These are phyloP conservation scores for Pseudopyricularia cyperi DNA, from an alignment of 2,329 filamentous ascomycete species.

Conservation along the genomic window DNA sequence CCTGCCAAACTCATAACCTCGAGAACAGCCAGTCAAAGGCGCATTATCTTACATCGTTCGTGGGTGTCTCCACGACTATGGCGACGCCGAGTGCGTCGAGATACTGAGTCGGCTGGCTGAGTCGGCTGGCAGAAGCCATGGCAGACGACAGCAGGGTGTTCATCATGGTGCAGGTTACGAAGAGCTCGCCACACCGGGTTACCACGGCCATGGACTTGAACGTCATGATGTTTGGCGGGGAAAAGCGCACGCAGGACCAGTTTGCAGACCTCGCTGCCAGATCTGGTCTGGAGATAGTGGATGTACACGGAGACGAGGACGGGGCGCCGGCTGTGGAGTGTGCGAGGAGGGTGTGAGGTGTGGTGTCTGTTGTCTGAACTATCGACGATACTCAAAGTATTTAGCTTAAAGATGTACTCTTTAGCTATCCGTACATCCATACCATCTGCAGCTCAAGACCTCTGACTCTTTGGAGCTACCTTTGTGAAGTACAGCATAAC, in stretches of 20 bases:
- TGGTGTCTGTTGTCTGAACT: no score
- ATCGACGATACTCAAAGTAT: no score
- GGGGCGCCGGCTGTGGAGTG: conserved; percentile 10
- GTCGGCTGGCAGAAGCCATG: conserved; percentile 18
- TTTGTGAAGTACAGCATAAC: no score
- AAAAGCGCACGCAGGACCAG: conserved; percentile 11
- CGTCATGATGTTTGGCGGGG: conserved; percentile 11
- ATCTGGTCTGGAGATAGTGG: conserved; percentile 8
- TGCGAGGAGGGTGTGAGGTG: conserved; percentile 4
- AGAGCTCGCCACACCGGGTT: conserved; percentile 6
- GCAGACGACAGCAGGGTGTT: conserved; percentile 13
- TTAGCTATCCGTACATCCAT: no score
- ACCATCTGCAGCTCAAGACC: no score
- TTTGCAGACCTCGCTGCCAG: conserved; percentile 6
- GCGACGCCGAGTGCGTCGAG: conserved; percentile 15
- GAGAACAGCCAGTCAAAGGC: conserved; percentile 17
- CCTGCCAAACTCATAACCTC: no score
- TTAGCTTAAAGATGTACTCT: no score
- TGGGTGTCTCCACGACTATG: conserved; percentile 23
- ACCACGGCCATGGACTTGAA: conserved; percentile 9
- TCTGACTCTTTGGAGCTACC: no score
- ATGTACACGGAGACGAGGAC: conserved; percentile 7
- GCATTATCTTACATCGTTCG: conserved; percentile 22
- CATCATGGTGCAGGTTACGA: conserved; percentile 12
- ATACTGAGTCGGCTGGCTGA: conserved; percentile 17